Conservation (phyloP, 2,329 filamentous ascomycete species). For the Paramyrothecium roridum region DNA sequence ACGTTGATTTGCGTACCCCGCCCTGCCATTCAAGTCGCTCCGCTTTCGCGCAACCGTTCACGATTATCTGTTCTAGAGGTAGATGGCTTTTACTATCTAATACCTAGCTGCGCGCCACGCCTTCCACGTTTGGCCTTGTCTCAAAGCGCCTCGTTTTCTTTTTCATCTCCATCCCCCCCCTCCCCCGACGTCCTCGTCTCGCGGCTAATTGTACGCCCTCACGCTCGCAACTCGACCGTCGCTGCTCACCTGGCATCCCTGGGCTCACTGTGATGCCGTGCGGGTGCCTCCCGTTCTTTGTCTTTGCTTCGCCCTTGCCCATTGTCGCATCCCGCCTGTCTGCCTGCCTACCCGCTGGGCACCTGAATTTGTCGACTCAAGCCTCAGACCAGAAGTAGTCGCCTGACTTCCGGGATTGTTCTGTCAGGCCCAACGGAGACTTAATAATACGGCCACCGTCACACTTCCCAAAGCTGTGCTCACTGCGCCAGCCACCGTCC, state of each 20-base stretch:
- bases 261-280: background rate
- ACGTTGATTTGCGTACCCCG: background rate
- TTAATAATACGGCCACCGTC: too few relatives aligned
- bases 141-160: background rate
- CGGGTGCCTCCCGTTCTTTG: too few relatives aligned
- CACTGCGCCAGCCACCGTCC: background rate
- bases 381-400: background rate
- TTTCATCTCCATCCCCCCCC: background rate
- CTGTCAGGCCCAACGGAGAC: too few relatives aligned
- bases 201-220: background rate
- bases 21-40: background rate
- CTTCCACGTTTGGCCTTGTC: background rate
- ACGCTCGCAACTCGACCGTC: background rate
- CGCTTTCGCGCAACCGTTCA: background rate
- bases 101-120: background rate
- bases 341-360: background rate
- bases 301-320: background rate
- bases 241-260: background rate
- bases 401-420: background rate
- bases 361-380: background rate
- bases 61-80: background rate
- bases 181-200: background rate
- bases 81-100: too few relatives aligned
- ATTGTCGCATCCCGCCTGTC: background rate
- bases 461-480: too few relatives aligned